A percentile compares a stretch with the other conserved stretches of the same genome.
Evolutionary conservation across 768 basidiomycete genomes (phyloP).

Genomic region (Omphalotus guepiniiformis): DNA sequence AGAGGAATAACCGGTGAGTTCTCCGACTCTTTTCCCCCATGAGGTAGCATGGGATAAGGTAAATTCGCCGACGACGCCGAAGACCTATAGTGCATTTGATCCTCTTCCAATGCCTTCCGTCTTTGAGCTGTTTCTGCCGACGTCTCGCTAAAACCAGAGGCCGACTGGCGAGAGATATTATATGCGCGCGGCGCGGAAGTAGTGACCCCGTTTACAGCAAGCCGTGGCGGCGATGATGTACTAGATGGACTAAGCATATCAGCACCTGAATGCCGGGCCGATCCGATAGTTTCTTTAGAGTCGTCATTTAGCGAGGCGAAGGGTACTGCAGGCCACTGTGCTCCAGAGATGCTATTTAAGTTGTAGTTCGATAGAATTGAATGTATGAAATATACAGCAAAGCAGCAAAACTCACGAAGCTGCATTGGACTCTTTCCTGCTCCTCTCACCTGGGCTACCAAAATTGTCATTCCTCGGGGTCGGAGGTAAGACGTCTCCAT

Average conservation of each 20-base stretch:
- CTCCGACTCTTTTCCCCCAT: conserved; percentile 12
- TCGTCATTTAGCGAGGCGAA: conserved; percentile 29
- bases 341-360: conserved; percentile 11
- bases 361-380: conserved; percentile 10
- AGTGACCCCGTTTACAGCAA: conserved; percentile 68
- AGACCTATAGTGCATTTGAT: conserved; percentile 45
- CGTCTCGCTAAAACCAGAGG: conserved; percentile 19
- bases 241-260: conserved; percentile 16
- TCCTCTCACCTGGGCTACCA: conserved; percentile 8
- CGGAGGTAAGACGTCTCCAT: conserved; percentile 30
- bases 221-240: conserved; percentile 49
- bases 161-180: conserved; percentile 12
- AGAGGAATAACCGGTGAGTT: conserved; percentile 71
- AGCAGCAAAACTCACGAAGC: conserved; percentile 4
- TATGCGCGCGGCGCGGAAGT: conserved; percentile 54
- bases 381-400: too few relatives aligned
- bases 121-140: conserved; percentile 45
- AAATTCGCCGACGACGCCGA: too few relatives aligned
- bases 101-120: conserved; percentile 48
- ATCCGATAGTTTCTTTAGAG: not conserved
- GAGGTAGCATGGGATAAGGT: conserved; percentile 19
- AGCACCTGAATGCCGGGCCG: not conserved
- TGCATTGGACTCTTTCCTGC: not conserved
- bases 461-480: conserved; percentile 22
- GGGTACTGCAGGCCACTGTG: conserved; percentile 42